These are phyloP conservation scores for Mycena capillaripes DNA, from an alignment of 768 basidiomycete species.

Conservation along the genomic window DNA sequence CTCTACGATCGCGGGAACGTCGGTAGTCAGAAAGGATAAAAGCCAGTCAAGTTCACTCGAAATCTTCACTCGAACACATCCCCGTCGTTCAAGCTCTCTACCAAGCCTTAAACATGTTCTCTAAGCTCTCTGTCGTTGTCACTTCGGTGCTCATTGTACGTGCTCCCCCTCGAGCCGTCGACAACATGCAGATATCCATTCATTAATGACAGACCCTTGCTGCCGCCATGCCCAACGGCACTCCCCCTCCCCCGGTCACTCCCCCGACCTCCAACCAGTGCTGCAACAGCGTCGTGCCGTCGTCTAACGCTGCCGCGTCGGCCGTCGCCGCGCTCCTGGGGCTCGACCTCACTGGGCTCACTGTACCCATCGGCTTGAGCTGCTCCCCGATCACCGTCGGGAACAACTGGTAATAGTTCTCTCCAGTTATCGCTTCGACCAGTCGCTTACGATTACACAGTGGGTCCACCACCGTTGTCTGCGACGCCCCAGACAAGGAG, in stretches of 20 bases:
- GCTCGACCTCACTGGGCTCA: not conserved
- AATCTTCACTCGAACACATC: constrained; percentile 11
- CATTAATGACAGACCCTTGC: constrained; percentile 15
- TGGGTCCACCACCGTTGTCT: not conserved
- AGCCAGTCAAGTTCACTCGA: not conserved
- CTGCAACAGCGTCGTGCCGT: not conserved
- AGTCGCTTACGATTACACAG: not conserved
- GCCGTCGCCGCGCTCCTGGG: not conserved
- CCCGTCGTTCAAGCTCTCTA: not conserved
- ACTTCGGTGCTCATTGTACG: constrained; percentile 13
- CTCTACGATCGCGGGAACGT: too few species aligned
- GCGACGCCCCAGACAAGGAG: constrained; percentile 6
- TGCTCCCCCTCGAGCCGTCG: too few species aligned
- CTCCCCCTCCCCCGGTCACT: not conserved
- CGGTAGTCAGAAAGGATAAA: not conserved
- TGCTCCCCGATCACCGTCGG: constrained; percentile 20
- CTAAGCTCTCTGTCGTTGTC: constrained; percentile 17
- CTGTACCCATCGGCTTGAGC: constrained; percentile 1
- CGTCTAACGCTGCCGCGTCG: not conserved
- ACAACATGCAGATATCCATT: not conserved
- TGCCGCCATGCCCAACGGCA: constrained; percentile 15
- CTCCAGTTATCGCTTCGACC: too few species aligned
- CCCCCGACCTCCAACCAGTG: constrained; percentile 1
- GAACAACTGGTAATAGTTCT: not conserved
- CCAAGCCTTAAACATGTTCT: constrained; percentile 4